Base-by-base conservation (phyloP, 2,329 filamentous ascomycete genomes). In the Alternaria arbusti region DNA sequence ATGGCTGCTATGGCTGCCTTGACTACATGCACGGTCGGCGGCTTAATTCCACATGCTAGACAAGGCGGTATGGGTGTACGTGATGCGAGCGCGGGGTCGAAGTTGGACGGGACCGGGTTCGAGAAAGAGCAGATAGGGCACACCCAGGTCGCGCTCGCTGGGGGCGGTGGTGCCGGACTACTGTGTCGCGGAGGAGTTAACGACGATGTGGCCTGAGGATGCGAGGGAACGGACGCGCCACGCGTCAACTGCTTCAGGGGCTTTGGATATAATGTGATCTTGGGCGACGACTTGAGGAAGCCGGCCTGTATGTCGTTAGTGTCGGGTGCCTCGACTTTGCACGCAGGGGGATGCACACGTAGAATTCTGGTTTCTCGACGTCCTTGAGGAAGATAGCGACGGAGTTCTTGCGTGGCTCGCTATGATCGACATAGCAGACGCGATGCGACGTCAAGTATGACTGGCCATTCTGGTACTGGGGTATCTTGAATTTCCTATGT, bases 401-500 rank as follows among this genome's bases (percentile, higher is more conserved):
- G 0, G 94, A 97, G 79, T 92, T 89, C 76, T 91, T 91, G 67
- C 95, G 88, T 15, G 96, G 94, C 67, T 97, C 91, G 30, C 89
- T 86, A 74, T 94, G 91, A 77, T 97, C 94, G 68, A 99, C 92
- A 78, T 98, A 99, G 84, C 95, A 99, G 65, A 93, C 89, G 57
- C 96, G 91, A 81, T 98, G 95, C 9, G 96, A 97, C 17, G 96
- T 99, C 81, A 99, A 81, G 79, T 99, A 99, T 59, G 96, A 93
- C 83, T 97, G 94, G 55, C 96, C 96, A 83, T 97, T 93, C 79
- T 99, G 96, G 70, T 96, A 93, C 76, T 94, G 90, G 36, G 93
- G 91, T 58, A 99, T 90, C 84, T 99, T 99, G 84, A 90, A 96
- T 84, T 97, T 98, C 72, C 94, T 97, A 73, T 40, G 63, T 23